A percentile compares a stretch with the other conserved stretches of the same genome.
These are phyloP conservation scores for Penicillium manginii DNA, from an alignment of 495 filamentous ascomycete genomes.

Conservation along the genomic window DNA sequence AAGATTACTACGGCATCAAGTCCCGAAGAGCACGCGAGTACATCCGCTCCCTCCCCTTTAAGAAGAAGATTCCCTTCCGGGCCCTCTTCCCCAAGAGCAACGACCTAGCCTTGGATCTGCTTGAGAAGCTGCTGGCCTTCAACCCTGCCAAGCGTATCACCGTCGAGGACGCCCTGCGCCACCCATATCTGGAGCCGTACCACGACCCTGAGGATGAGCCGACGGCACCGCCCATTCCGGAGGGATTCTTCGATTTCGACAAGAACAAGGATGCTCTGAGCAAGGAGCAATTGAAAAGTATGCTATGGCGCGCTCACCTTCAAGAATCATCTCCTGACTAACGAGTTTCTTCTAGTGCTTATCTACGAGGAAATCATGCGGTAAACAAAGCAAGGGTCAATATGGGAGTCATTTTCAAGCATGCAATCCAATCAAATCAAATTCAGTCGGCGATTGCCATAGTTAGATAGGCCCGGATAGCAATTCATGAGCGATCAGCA, in stretches of 20 bases:
- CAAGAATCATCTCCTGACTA: background rate
- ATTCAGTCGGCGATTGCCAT: conserved; percentile 9
- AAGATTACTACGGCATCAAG: conserved; percentile 99
- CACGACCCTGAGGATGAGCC: conserved; percentile 99
- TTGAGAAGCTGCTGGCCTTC: conserved; percentile 96
- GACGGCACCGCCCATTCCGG: conserved; percentile 91
- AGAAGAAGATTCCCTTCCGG: conserved; percentile 99
- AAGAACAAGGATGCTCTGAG: conserved; percentile 98
- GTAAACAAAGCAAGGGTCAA: conserved; percentile 47
- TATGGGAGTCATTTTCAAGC: conserved; percentile 15
- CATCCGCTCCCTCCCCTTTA: conserved; percentile 99
- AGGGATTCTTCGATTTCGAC: conserved; percentile 99
- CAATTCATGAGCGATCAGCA: conserved; percentile 1
- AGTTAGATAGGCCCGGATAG: conserved; percentile 6
- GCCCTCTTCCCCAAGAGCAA: conserved; percentile 97
- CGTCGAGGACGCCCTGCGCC: conserved; percentile 94
- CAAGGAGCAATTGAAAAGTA: conserved; percentile 95
- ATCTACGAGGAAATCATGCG: conserved; percentile 99
- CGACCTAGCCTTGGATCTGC: conserved; percentile 86
- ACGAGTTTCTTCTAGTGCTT: conserved; percentile 55
- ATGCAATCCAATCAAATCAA: conserved; percentile 15
- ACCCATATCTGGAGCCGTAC: conserved; percentile 98
- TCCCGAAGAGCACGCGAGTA: conserved; percentile 97
- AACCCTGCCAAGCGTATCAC: conserved; percentile 98
- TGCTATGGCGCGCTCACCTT: conserved; percentile 26